These are phyloP conservation scores for Peniophora sp. DNA, from an alignment of 1,284 basidiomycete species.

Conservation along the genomic window DNA sequence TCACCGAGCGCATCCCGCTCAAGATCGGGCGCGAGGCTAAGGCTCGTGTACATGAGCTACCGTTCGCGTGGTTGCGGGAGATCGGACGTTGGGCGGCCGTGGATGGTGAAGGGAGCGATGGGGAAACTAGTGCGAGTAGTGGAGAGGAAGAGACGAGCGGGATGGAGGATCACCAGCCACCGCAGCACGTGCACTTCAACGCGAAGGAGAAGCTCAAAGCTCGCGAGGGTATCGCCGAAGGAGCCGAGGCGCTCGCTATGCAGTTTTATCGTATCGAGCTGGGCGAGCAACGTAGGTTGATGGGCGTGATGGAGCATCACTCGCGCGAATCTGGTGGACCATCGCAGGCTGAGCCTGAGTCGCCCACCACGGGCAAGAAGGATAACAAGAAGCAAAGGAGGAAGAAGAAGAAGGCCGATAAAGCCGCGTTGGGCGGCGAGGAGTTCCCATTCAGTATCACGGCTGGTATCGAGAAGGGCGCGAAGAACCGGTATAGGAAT, in stretches of 20 bases:
- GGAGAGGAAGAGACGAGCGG: conserved; percentile 10
- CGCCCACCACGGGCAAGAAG: conserved; percentile 3
- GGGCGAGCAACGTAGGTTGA: conserved; percentile 83
- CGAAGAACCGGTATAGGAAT: conserved; percentile 89
- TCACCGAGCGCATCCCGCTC: conserved; percentile 77
- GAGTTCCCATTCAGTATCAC: conserved; percentile 87
- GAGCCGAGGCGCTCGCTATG: conserved; percentile 77
- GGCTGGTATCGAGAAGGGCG: conserved; percentile 91
- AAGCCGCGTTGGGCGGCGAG: conserved; percentile 12
- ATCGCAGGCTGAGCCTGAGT: conserved; percentile 12
- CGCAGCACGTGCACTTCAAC: conserved; percentile 1
- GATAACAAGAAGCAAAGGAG: conserved; percentile 9
- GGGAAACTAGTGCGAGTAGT: conserved; percentile 12
- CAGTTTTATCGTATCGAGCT: conserved; percentile 89
- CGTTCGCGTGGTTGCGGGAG: conserved; percentile 73
- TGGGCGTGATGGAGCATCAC: conserved; percentile 91
- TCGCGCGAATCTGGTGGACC: conserved; percentile 41
- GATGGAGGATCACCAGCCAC: conserved; percentile 1
- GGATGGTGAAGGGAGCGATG: conserved; percentile 8
- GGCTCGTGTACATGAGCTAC: conserved; percentile 65
- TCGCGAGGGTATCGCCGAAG: conserved; percentile 44
- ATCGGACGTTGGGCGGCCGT: conserved; percentile 50
- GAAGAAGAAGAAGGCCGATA: conserved; percentile 7
- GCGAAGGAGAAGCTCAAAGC: conserved; percentile 1
- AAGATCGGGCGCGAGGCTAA: conserved; percentile 58